These are phyloP conservation scores for Conticribra guillardii DNA, from an alignment of 108 stramenopile species.

Conservation along the genomic window DNA sequence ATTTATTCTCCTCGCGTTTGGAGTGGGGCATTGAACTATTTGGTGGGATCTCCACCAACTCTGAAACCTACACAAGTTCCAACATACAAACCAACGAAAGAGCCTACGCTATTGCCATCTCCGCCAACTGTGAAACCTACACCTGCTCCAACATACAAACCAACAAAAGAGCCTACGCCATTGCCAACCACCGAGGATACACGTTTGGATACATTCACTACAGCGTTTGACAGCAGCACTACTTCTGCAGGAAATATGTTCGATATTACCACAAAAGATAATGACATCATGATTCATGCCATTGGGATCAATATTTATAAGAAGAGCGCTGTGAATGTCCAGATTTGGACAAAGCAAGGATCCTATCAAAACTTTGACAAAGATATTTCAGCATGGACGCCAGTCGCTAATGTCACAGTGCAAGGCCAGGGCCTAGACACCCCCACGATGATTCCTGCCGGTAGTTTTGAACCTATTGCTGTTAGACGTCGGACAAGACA, in stretches of 20 bases:
- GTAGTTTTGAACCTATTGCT: constrained; percentile 16
- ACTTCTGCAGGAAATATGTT: constrained; percentile 34
- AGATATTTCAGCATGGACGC: constrained; percentile 15
- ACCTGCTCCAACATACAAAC: constrained; percentile 1
- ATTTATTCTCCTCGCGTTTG: constrained; percentile 4
- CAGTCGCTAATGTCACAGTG: constrained; percentile 11
- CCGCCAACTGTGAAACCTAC: constrained; percentile 2
- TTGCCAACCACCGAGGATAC: background rate
- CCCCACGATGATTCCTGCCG: constrained; percentile 20
- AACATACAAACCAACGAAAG: constrained; percentile 5
- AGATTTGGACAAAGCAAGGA: constrained; percentile 26
- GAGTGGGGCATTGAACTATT: constrained; percentile 22
- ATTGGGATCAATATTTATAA: constrained; percentile 35
- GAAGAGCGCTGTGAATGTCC: constrained; percentile 2
- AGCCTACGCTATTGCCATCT: background rate
- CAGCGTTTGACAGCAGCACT: constrained; percentile 1
- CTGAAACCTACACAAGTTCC: background rate
- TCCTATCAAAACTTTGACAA: constrained; percentile 23
- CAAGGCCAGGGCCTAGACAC: constrained; percentile 26
- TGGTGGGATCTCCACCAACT: background rate
- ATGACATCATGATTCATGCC: constrained; percentile 6
- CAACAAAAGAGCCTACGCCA: background rate
- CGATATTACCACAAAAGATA: constrained; percentile 21
- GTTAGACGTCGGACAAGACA: background rate
- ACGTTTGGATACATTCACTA: background rate